Percentiles rank a stretch among this genome's conserved stretches.
Conservation (phyloP, 768 basidiomycete species). For the Imleria badia region DNA sequence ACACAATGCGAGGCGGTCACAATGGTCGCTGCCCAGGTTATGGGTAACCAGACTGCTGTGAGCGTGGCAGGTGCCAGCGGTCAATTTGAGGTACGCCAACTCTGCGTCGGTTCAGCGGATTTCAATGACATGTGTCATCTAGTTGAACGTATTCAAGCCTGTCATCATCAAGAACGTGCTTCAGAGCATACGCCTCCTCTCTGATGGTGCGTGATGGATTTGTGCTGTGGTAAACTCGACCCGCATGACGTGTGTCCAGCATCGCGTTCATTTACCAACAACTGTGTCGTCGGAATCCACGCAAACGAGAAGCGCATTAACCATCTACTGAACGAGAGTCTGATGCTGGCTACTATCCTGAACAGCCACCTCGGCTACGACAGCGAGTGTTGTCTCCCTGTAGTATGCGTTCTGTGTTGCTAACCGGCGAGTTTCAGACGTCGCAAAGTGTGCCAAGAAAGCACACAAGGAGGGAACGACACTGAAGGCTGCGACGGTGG, state of each 20-base stretch:
- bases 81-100: conserved; percentile 84
- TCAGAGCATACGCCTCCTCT: conserved; percentile 90
- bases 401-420: neutral
- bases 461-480: conserved; percentile 99
- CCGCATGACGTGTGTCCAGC: conserved; percentile 40
- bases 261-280: conserved; percentile 91
- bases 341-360: conserved; percentile 97
- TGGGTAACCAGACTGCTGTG: conserved; percentile 94
- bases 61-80: conserved; percentile 92
- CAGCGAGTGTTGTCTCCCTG: conserved; percentile 58
- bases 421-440: conserved; percentile 54
- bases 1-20: conserved; percentile 99
- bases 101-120: conserved; percentile 1
- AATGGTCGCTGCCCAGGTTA: conserved; percentile 98
- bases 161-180: conserved; percentile 98
- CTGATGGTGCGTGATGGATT: conserved; percentile 65
- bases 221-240: neutral
- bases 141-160: conserved; percentile 99
- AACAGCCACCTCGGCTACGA: conserved; percentile 97
- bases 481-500: conserved; percentile 90
- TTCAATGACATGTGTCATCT: conserved; percentile 4
- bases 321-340: conserved; percentile 85
- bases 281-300: conserved; percentile 94
- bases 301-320: conserved; percentile 95
- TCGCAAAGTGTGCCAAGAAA: conserved; percentile 98